These are phyloP conservation scores for Angophora floribunda DNA, from an alignment of 345 rosid genomes.

Conservation along the genomic window DNA sequence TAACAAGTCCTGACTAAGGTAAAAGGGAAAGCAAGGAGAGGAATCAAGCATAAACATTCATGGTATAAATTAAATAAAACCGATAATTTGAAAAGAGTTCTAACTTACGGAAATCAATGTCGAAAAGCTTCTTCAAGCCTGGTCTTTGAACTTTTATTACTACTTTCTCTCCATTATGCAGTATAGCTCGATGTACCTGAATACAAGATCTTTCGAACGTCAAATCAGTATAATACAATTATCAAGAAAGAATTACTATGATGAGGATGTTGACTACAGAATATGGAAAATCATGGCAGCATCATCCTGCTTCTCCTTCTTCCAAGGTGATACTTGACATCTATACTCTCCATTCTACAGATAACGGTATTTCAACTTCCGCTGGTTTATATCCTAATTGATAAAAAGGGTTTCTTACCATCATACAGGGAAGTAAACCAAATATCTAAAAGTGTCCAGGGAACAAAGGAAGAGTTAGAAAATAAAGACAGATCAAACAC, in stretches of 20 bases:
- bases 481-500: constrained; percentile 36
- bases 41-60: neutral
- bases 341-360: neutral
- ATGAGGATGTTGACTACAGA: neutral
- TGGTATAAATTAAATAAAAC: neutral
- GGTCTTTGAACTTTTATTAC: constrained; percentile 95
- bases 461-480: neutral
- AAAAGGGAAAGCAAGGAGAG: neutral
- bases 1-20: neutral
- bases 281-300: neutral
- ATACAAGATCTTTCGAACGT: constrained; percentile 6
- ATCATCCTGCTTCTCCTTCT: neutral
- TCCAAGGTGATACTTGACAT: neutral
- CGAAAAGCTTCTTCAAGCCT: constrained; percentile 87
- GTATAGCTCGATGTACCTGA: constrained; percentile 87
- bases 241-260: neutral
- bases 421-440: neutral
- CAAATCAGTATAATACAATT: constrained; percentile 1
- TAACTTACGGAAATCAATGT: constrained; percentile 77
- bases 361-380: neutral
- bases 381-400: neutral
- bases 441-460: neutral
- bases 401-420: neutral
- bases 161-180: constrained; percentile 88
- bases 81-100: neutral